Base-by-base conservation (phyloP, 2,329 filamentous ascomycete species). In the Calycina herbarum region DNA sequence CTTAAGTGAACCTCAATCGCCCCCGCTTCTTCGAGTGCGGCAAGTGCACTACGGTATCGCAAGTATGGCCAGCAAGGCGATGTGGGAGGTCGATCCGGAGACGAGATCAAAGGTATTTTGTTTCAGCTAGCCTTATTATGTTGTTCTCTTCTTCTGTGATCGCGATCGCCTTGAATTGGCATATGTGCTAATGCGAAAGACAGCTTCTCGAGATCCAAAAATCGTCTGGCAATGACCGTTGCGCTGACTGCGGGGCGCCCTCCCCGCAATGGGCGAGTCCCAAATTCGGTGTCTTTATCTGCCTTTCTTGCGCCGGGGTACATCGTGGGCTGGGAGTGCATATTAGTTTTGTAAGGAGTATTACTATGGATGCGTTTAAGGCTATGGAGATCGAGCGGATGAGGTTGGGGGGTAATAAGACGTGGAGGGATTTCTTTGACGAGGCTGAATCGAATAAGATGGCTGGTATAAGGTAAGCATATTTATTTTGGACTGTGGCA, bases 11-110 rank as follows among this genome's bases (percentile, higher is more conserved):
- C n/a, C 5, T 15, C 13, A 58, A 58, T 38, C 20, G 31, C 2
- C 29, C 20, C n/a, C 57, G 57, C 13, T 38, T 35, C n/a, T 11
- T 45, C 3, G 35, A 17, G 58, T 42, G 38, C 57, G 15, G 17
- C 11, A 54, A 60, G 45, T 38, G 45, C 57, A 60, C 58, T 17
- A 48, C 27, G 45, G 15, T n/a, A 24, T 20, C 20, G 31, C 27
- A 54, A 72, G 8, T 15, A 76, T 88, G 86, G 81, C 86, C 71
- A 83, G 87, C 76, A 94, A 94, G 81, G 86, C 85, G 72, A 94
- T 97, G 91, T 99, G 95, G 95, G 95, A 99, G 82, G 93, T 99
- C 71, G 95, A 99, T 80, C 95, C 95, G 59, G 94, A 98, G 83
- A 98, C 94, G 68, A 88, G 93, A 80, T 93, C 91, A 76, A 98